Conservation (phyloP, 176 grass and related monocot genomes). For the Phragmites australis region DNA sequence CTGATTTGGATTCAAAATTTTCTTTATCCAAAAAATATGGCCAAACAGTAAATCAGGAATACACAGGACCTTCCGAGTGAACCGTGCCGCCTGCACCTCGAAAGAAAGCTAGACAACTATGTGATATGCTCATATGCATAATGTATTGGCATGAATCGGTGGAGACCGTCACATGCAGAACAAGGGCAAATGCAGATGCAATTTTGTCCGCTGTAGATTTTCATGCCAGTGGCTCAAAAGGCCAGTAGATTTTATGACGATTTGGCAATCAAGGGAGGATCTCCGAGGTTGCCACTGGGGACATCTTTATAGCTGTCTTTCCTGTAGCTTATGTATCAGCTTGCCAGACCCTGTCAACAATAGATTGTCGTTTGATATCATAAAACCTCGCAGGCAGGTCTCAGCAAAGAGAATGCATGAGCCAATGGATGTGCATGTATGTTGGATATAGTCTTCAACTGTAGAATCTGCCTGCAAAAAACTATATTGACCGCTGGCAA, state of each 20-base stretch:
- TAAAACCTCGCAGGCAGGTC: background rate
- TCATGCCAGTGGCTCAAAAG: background rate
- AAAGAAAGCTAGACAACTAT: background rate
- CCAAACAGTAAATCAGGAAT: background rate
- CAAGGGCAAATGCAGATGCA: background rate
- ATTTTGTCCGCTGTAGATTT: conserved; percentile 3
- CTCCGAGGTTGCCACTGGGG: conserved; percentile 11
- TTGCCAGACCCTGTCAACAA: background rate
- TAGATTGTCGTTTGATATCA: conserved; percentile 12
- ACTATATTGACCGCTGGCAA: conserved; percentile 32
- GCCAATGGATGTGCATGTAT: background rate
- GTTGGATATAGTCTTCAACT: background rate
- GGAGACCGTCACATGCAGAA: conserved; percentile 26
- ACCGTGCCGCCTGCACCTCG: no score
- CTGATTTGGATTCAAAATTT: background rate
- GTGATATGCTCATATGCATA: background rate
- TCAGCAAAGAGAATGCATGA: background rate
- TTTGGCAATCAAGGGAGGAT: conserved; percentile 14
- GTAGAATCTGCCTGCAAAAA: conserved; percentile 29
- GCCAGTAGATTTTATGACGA: conserved; percentile 1
- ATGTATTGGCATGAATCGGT: background rate
- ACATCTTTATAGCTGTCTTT: conserved; percentile 31
- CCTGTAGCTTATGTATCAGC: conserved; percentile 40
- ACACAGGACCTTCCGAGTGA: no score
- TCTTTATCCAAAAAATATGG: background rate